phyloP scores from a whole-genome alignment of 169 alveolate genomes.

The Cyclospora cayetanensis region DNA sequence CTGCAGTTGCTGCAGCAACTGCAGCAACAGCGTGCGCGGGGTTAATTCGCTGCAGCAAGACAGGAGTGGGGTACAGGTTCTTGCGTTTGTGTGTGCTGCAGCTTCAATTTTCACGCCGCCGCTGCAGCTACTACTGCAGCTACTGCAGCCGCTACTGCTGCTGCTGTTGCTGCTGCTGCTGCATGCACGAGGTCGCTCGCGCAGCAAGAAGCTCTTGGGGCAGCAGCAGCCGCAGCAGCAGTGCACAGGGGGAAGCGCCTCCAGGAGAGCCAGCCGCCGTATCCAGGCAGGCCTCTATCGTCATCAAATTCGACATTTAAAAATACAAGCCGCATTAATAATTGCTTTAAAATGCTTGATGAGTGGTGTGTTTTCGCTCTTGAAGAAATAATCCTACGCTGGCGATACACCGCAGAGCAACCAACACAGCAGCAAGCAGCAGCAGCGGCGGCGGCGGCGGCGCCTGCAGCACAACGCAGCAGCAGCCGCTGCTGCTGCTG shows the following conservation, averaged over 20 bases:
- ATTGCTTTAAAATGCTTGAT: no score
- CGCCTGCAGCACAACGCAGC: background rate
- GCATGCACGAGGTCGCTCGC: slow-evolving; percentile 30
- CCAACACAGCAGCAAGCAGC: background rate
- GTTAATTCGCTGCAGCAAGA: background rate
- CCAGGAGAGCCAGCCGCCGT: background rate
- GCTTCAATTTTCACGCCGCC: background rate
- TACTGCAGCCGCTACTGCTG: background rate
- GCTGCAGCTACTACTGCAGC: background rate
- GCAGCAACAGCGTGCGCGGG: slow-evolving; percentile 5
- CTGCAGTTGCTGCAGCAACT: slow-evolving; percentile 9
- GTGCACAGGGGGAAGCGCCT: background rate
- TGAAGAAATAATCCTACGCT: background rate
- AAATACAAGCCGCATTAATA: background rate
- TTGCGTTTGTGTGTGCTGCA: background rate
- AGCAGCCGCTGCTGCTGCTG: slow-evolving; percentile 1
- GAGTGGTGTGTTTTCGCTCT: background rate
- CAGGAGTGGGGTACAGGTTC: background rate
- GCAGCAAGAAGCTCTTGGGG: background rate
- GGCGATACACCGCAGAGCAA: background rate
- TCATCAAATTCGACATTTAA: background rate
- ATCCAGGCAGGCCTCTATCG: background rate
- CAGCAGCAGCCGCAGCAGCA: background rate
- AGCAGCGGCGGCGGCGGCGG: background rate
- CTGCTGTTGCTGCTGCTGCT: slow-evolving; percentile 13